phyloP scores from a whole-genome alignment of 2,329 filamentous ascomycete genomes.

The Didymella exigua region DNA sequence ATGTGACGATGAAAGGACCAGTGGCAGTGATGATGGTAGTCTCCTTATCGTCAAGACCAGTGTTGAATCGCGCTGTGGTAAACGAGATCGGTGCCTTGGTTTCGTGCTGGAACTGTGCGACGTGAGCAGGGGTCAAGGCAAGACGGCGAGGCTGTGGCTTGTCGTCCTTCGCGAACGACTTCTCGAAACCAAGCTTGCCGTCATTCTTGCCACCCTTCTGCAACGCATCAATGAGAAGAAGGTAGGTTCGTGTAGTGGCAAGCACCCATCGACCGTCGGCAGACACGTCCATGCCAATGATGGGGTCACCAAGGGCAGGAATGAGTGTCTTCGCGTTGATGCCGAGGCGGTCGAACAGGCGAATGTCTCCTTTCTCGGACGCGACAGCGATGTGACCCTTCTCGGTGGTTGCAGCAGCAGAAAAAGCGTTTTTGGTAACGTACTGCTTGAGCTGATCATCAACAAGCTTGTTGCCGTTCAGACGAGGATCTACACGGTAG shows the following conservation, averaged over 20 bases:
- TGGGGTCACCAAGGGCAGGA: conserved; percentile 91
- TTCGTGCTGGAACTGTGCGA: conserved; percentile 97
- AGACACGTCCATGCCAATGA: conserved; percentile 92
- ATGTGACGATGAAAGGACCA: conserved; percentile 94
- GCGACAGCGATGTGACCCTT: conserved; percentile 97
- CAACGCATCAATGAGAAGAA: conserved; percentile 88
- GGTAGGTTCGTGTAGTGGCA: conserved; percentile 90
- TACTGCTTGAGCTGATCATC: conserved; percentile 95
- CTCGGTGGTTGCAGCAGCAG: conserved; percentile 88
- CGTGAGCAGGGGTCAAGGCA: conserved; percentile 85
- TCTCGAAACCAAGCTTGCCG: conserved; percentile 97
- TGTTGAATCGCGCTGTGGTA: conserved; percentile 92
- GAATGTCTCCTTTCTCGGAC: conserved; percentile 96
- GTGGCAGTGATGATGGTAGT: conserved; percentile 97
- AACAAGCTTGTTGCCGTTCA: conserved; percentile 89
- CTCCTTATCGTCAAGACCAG: conserved; percentile 77
- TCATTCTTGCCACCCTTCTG: conserved; percentile 95
- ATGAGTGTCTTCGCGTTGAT: conserved; percentile 98
- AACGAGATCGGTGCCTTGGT: conserved; percentile 86
- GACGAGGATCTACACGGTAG: conserved; percentile 89
- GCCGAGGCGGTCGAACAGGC: conserved; percentile 92
- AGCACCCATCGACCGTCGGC: conserved; percentile 96
- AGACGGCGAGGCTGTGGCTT: conserved; percentile 94
- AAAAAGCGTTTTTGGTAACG: conserved; percentile 95
- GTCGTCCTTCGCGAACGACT: conserved; percentile 85